Percentiles rank a stretch among this genome's conserved stretches.
Conservation (phyloP, 1,139 yeast species). For the Nakaseomyces kungkrabaensis region DNA sequence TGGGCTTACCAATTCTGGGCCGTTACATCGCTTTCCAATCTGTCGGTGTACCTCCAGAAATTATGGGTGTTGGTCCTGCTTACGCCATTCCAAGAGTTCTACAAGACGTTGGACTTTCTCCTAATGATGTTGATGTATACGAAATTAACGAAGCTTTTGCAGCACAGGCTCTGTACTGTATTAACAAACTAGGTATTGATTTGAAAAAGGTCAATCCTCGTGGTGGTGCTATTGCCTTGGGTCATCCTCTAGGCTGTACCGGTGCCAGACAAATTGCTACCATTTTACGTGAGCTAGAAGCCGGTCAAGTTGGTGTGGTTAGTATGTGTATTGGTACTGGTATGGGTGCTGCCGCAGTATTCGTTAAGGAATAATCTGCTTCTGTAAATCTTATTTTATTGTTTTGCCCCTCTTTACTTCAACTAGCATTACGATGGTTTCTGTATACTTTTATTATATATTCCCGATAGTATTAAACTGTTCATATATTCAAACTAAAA, state of each 20-base stretch:
- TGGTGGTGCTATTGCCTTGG: slow-evolving; percentile 96
- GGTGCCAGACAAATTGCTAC: slow-evolving; percentile 96
- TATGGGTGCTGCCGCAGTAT: slow-evolving; percentile 92
- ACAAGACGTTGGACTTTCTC: slow-evolving; percentile 50
- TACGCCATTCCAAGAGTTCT: slow-evolving; percentile 80
- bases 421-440: no score
- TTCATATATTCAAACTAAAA: not conserved
- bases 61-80: slow-evolving; percentile 97
- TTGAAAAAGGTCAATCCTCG: slow-evolving; percentile 68
- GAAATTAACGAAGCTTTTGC: slow-evolving; percentile 97
- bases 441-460: not conserved
- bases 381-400: not conserved
- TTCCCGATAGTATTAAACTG: not conserved
- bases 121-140: slow-evolving; percentile 59
- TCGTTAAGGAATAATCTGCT: slow-evolving; percentile 51
- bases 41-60: slow-evolving; percentile 92
- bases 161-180: slow-evolving; percentile 78
- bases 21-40: slow-evolving; percentile 67
- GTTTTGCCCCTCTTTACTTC: not conserved
- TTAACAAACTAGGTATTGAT: slow-evolving; percentile 58
- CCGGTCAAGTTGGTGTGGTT: slow-evolving; percentile 79
- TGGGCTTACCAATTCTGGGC: slow-evolving; percentile 58
- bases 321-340: slow-evolving; percentile 98
- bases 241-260: slow-evolving; percentile 95
- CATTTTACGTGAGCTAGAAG: slow-evolving; percentile 63